Conservation (phyloP, 2,329 filamentous ascomycete genomes). For the Aspergillus fischeri region DNA sequence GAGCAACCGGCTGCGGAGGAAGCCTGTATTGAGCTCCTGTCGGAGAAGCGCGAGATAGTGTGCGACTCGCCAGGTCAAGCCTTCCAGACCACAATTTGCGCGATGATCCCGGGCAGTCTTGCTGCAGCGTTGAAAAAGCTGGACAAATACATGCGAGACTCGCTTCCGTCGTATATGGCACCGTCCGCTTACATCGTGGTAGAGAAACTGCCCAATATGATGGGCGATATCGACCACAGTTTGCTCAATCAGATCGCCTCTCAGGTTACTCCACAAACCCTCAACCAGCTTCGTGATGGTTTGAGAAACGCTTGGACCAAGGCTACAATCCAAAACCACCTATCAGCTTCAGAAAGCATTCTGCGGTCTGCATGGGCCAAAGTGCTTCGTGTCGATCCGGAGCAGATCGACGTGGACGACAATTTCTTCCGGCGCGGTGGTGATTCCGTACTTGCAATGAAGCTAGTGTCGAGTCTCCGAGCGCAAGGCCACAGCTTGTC, state of each 20-base stretch:
- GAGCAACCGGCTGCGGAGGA: slow-evolving; percentile 25
- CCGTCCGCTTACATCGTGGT: slow-evolving; percentile 43
- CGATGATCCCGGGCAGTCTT: slow-evolving; percentile 28
- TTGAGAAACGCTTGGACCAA: slow-evolving; percentile 33
- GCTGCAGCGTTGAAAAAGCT: slow-evolving; percentile 37
- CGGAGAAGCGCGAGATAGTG: slow-evolving; percentile 19
- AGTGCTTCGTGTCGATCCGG: slow-evolving; percentile 19
- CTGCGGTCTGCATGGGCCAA: slow-evolving; percentile 30
- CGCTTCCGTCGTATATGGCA: slow-evolving; percentile 44
- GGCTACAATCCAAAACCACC: slow-evolving; percentile 21
- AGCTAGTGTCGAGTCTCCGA: slow-evolving; percentile 45
- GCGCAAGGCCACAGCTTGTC: slow-evolving; percentile 41
- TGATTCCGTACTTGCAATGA: slow-evolving; percentile 59
- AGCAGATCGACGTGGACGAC: slow-evolving; percentile 51
- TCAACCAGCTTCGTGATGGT: slow-evolving; percentile 14
- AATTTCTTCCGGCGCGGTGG: slow-evolving; percentile 60
- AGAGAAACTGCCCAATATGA: slow-evolving; percentile 31
- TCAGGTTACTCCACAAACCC: slow-evolving; percentile 14
- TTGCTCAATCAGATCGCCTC: slow-evolving; percentile 29
- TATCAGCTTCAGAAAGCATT: slow-evolving; percentile 35
- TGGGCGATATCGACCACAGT: slow-evolving; percentile 27
- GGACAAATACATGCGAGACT: slow-evolving; percentile 41
- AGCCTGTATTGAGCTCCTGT: slow-evolving; percentile 24
- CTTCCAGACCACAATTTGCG: slow-evolving; percentile 13
- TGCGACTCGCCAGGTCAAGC: slow-evolving; percentile 10